Conservation (phyloP, 441 rosid genomes). For the Manihot esculenta region DNA sequence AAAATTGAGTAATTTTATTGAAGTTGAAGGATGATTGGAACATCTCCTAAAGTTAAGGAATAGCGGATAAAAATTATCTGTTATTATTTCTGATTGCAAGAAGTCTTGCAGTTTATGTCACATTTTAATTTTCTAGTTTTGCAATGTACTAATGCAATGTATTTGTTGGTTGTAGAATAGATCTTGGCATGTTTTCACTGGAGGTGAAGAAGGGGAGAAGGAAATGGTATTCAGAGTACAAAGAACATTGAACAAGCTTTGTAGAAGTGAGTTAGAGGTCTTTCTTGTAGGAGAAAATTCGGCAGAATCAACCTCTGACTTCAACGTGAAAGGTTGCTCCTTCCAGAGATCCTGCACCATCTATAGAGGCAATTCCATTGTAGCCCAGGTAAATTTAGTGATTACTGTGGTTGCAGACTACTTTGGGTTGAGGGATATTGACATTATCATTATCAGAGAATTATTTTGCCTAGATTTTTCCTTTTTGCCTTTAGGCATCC, state of each 20-base stretch:
- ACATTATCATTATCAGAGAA: neutral
- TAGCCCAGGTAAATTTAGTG: conserved; percentile 58
- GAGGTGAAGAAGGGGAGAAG: conserved; percentile 38
- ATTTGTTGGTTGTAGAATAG: conserved; percentile 50
- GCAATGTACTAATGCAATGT: conserved; percentile 10
- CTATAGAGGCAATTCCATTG: conserved; percentile 51
- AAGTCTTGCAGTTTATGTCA: neutral
- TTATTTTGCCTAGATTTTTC: neutral
- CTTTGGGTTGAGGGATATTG: neutral
- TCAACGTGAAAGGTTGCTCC: conserved; percentile 59
- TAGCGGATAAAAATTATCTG: too few species aligned
- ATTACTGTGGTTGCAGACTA: neutral
- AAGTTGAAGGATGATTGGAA: too few species aligned
- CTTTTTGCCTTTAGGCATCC: neutral
- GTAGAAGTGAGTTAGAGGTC: conserved; percentile 55
- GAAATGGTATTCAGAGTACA: conserved; percentile 51
- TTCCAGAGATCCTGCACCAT: conserved; percentile 81
- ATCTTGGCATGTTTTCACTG: conserved; percentile 62
- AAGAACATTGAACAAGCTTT: conserved; percentile 46
- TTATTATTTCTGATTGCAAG: neutral
- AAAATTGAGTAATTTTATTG: too few species aligned
- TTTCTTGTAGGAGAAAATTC: conserved; percentile 33
- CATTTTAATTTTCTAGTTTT: neutral
- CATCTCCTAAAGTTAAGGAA: too few species aligned
- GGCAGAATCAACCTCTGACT: conserved; percentile 34